A percentile compares a stretch with the other conserved stretches of the same genome.
phyloP scores from a whole-genome alignment of 768 basidiomycete genomes.

The Panus rudis region DNA sequence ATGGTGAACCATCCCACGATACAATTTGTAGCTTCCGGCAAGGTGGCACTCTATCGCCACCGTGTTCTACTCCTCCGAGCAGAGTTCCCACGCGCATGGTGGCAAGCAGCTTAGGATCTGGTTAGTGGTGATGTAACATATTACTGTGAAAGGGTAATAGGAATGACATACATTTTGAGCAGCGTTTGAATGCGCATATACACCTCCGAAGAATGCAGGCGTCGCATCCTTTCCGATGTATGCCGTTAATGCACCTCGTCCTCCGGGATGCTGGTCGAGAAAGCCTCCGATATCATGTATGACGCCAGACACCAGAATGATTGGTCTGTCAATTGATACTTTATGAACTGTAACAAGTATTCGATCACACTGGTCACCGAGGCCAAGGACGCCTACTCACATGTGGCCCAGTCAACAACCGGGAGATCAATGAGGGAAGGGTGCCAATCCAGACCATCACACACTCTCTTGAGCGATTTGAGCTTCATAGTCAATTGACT shows the following conservation, averaged over 20 bases:
- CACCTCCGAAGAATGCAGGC: constrained; percentile 89
- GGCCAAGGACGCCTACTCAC: constrained; percentile 33
- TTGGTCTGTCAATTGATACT: constrained; percentile 68
- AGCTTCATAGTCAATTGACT: constrained; percentile 92
- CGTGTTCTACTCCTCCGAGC: constrained; percentile 46
- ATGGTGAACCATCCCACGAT: no score
- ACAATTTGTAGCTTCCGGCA: constrained; percentile 10
- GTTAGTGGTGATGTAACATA: constrained; percentile 1
- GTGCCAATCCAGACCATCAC: constrained; percentile 77
- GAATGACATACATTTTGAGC: constrained; percentile 63
- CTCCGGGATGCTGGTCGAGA: constrained; percentile 88
- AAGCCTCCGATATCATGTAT: constrained; percentile 86
- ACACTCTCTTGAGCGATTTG: constrained; percentile 73
- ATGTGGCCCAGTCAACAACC: constrained; percentile 82
- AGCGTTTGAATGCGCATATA: constrained; percentile 85
- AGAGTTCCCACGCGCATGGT: constrained; percentile 57
- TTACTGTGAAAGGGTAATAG: background rate
- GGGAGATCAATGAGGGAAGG: constrained; percentile 69
- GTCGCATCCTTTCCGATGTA: constrained; percentile 88
- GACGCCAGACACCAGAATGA: constrained; percentile 85
- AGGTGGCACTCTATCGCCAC: constrained; percentile 42
- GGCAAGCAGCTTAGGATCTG: constrained; percentile 34
- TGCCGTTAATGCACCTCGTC: constrained; percentile 72
- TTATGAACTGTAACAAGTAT: constrained; percentile 50
- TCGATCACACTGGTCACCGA: background rate